phyloP scores from a whole-genome alignment of 148 eudicot species.

The Drosera capensis region DNA sequence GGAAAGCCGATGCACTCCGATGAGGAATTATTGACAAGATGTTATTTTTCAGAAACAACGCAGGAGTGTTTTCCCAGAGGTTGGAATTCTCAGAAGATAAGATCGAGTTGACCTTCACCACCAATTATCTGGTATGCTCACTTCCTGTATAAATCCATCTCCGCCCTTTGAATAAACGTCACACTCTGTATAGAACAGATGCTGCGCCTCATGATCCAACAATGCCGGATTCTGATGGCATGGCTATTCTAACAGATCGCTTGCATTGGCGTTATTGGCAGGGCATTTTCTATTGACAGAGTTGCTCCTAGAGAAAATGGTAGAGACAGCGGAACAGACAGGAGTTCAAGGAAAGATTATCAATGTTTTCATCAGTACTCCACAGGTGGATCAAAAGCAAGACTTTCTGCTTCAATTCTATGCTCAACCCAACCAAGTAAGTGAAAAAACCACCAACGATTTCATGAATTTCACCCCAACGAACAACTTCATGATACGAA shows the following conservation, averaged over 20 bases:
- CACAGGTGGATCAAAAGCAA: slow-evolving; percentile 78
- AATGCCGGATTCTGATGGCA: not conserved
- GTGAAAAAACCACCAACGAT: not conserved
- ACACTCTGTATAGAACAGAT: not conserved
- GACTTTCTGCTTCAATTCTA: slow-evolving; percentile 31
- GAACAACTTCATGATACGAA: not conserved
- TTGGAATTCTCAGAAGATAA: slow-evolving; percentile 90
- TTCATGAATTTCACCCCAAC: not conserved
- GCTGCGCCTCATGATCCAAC: not conserved
- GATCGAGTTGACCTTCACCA: slow-evolving; percentile 83
- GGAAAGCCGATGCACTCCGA: too few species aligned
- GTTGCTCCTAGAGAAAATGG: slow-evolving; percentile 71
- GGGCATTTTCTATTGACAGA: slow-evolving; percentile 92
- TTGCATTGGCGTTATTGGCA: slow-evolving; percentile 14
- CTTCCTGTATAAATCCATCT: not conserved
- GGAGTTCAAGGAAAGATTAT: slow-evolving; percentile 74
- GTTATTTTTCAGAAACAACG: slow-evolving; percentile 64
- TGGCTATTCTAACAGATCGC: not conserved
- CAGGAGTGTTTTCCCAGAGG: slow-evolving; percentile 78
- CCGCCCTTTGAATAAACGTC: not conserved
- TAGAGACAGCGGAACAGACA: slow-evolving; percentile 59
- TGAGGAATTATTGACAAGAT: not conserved
- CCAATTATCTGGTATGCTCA: slow-evolving; percentile 73
- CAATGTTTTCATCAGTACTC: slow-evolving; percentile 67
- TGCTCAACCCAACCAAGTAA: slow-evolving; percentile 54